Conservation (phyloP, 2,329 filamentous ascomycete genomes). For the Elsinoe batatas region DNA sequence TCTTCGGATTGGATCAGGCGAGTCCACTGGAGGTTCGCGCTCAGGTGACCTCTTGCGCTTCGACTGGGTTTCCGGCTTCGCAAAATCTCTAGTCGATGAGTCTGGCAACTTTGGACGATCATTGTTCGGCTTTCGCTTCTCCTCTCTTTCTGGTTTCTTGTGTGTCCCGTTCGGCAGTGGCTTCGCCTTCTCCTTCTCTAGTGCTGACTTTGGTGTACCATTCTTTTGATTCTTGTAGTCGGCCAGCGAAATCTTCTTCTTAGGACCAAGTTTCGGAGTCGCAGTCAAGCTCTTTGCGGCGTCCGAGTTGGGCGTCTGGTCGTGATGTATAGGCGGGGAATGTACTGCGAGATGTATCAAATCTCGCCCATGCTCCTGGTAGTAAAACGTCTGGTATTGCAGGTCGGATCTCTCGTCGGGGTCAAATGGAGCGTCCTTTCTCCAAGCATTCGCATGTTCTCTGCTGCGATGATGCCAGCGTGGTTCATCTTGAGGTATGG, state of each 20-base stretch:
- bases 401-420: slow-evolving; percentile 45
- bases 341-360: slow-evolving; percentile 14
- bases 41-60: slow-evolving; percentile 12
- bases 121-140: slow-evolving; percentile 11
- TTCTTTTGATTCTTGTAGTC: slow-evolving; percentile 51
- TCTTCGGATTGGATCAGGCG: neutral
- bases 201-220: slow-evolving; percentile 22
- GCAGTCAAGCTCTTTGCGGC: slow-evolving; percentile 26
- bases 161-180: slow-evolving; percentile 16
- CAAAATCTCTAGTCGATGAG: neutral
- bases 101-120: neutral
- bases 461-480: slow-evolving; percentile 34
- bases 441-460: slow-evolving; percentile 34
- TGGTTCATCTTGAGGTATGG: slow-evolving; percentile 37
- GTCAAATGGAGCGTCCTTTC: slow-evolving; percentile 42
- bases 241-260: slow-evolving; percentile 53
- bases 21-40: neutral
- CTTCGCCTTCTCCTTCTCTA: slow-evolving; percentile 13
- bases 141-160: slow-evolving; percentile 14
- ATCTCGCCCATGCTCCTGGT: slow-evolving; percentile 41
- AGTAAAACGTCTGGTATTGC: slow-evolving; percentile 54
- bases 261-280: slow-evolving; percentile 36
- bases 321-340: slow-evolving; percentile 25
- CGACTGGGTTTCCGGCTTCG: neutral
- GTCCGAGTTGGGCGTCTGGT: slow-evolving; percentile 25